Evolutionary conservation across 2,329 filamentous ascomycete genomes (phyloP).

Genomic region (Boeremia lycopersici): DNA sequence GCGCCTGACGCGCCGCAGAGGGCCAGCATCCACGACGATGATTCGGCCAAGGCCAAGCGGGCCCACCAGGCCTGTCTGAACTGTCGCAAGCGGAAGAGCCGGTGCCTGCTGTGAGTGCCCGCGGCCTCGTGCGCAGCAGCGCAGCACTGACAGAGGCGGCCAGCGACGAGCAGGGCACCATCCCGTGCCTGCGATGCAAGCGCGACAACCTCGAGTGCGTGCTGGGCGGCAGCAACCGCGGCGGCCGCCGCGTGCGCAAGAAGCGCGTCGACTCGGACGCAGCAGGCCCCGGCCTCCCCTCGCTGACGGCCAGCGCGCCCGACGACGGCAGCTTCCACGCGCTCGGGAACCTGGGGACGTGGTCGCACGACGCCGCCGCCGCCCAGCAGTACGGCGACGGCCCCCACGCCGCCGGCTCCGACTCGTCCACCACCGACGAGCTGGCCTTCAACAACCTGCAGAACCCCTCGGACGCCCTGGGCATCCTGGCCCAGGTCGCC

Average conservation of each 20-base stretch:
- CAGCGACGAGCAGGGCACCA: constrained; percentile 56
- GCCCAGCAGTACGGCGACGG: constrained; percentile 23
- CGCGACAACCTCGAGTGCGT: constrained; percentile 64
- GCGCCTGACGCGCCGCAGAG: constrained; percentile 9
- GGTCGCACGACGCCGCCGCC: constrained; percentile 31
- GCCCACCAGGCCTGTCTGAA: constrained; percentile 40
- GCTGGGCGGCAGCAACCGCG: constrained; percentile 64
- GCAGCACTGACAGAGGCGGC: constrained; percentile 1
- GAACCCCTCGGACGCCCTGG: constrained; percentile 57
- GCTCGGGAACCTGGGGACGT: constrained; percentile 47
- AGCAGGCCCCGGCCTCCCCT: constrained; percentile 23
- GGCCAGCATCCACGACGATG: constrained; percentile 17
- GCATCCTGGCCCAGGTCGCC: constrained; percentile 56
- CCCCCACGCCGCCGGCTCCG: constrained; percentile 34
- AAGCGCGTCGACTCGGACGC: constrained; percentile 42
- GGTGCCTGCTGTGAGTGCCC: constrained; percentile 45
- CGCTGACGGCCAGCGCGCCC: constrained; percentile 37
- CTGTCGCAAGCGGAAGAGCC: constrained; percentile 48
- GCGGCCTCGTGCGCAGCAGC: constrained; percentile 1
- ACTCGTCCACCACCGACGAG: constrained; percentile 42
- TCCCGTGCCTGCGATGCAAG: constrained; percentile 63
- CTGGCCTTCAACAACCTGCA: constrained; percentile 52
- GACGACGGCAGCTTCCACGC: constrained; percentile 44
- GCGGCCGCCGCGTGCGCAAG: constrained; percentile 63
- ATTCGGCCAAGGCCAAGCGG: constrained; percentile 27